phyloP scores from a whole-genome alignment of 1,139 yeast species.

The Candida sp. region DNA sequence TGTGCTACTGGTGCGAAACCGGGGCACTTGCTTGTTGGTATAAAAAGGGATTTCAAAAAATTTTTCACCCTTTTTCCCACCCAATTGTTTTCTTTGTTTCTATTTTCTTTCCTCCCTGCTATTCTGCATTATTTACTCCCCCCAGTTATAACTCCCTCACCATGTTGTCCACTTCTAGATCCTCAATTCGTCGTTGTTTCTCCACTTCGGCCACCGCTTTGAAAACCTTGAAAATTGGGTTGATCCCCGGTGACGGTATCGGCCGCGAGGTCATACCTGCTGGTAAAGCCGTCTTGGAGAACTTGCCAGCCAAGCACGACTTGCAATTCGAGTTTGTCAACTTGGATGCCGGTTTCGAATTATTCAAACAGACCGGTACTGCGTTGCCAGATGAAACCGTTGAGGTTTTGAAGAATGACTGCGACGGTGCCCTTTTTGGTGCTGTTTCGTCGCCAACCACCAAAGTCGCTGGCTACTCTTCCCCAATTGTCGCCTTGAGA shows the following conservation, averaged over 20 bases:
- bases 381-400: slow-evolving; percentile 97
- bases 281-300: slow-evolving; percentile 84
- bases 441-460: slow-evolving; percentile 96
- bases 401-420: slow-evolving; percentile 71
- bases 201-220: slow-evolving; percentile 34
- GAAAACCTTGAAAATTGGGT: slow-evolving; percentile 50
- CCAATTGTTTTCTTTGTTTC: neutral
- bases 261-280: slow-evolving; percentile 98
- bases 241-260: slow-evolving; percentile 98
- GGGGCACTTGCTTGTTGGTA: neutral
- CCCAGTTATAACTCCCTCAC: no score
- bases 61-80: neutral
- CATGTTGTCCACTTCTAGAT: slow-evolving; percentile 27
- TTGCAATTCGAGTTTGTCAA: slow-evolving; percentile 85
- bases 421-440: slow-evolving; percentile 98
- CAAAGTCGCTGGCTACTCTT: slow-evolving; percentile 95
- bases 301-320: slow-evolving; percentile 75
- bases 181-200: slow-evolving; percentile 36
- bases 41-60: neutral
- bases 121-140: neutral
- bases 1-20: slow-evolving; percentile 2
- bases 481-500: slow-evolving; percentile 97
- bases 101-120: neutral
- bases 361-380: slow-evolving; percentile 89
- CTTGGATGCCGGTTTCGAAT: slow-evolving; percentile 93